Percentiles rank a stretch among this genome's conserved stretches.
These are phyloP conservation scores for Termitomyces sp. DNA, from an alignment of 768 basidiomycete genomes.

Conservation along the genomic window DNA sequence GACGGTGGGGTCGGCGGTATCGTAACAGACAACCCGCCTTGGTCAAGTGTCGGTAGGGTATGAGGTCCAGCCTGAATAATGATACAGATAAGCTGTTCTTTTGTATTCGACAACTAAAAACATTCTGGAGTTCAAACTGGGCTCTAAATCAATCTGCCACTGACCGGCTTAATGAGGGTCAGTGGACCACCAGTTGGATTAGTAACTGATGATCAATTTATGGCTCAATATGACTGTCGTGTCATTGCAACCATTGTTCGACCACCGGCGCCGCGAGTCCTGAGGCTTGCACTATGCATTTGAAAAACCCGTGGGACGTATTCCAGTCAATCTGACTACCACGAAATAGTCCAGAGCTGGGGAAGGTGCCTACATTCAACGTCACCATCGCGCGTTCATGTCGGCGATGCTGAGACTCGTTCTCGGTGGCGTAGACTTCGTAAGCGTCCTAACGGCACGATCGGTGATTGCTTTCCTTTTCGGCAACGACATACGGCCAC, in stretches of 20 bases:
- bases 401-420: background rate
- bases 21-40: conserved; percentile 51
- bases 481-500: background rate
- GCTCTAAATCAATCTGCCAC: background rate
- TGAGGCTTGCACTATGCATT: background rate
- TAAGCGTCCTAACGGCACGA: background rate
- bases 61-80: background rate
- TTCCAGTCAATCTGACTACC: background rate
- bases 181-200: background rate
- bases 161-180: background rate
- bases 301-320: background rate
- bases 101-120: background rate
- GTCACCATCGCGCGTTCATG: background rate
- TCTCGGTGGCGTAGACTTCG: conserved; percentile 3
- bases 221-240: too few species aligned
- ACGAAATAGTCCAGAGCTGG: background rate
- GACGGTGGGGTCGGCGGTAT: conserved; percentile 66
- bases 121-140: background rate
- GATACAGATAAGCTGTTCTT: background rate
- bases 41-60: conserved; percentile 35
- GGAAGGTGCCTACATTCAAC: background rate
- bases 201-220: background rate
- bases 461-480: background rate
- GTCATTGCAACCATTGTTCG: background rate
- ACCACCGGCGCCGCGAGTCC: background rate